phyloP scores from a whole-genome alignment of 129 eudicot species.

The Glebionis coronaria region DNA sequence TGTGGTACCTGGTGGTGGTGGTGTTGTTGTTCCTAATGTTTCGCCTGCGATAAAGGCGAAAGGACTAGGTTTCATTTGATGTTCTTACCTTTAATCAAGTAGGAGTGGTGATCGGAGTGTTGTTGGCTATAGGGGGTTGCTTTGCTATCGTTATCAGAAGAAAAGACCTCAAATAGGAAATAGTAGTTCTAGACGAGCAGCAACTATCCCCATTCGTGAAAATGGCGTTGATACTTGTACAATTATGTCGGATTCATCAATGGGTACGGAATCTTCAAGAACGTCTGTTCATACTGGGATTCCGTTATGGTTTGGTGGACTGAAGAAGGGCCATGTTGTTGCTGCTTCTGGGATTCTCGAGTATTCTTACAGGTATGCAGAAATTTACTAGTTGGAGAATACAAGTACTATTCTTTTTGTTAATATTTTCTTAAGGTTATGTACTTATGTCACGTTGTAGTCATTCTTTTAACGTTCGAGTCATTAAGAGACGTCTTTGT shows the following conservation, averaged over 20 bases:
- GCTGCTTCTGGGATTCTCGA: constrained; percentile 90
- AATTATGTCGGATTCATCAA: constrained; percentile 73
- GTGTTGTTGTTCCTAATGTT: too few species aligned
- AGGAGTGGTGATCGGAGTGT: constrained; percentile 86
- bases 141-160: constrained; percentile 69
- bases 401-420: too few species aligned
- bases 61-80: too few species aligned
- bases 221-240: constrained; percentile 89
- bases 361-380: constrained; percentile 80
- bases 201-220: constrained; percentile 67
- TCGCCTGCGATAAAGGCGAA: too few species aligned
- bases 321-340: constrained; percentile 58
- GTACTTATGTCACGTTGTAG: too few species aligned
- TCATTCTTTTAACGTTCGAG: too few species aligned
- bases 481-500: too few species aligned
- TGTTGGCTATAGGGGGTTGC: constrained; percentile 59
- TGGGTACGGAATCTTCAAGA: constrained; percentile 79
- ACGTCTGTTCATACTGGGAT: constrained; percentile 41
- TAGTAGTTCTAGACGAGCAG: constrained; percentile 87
- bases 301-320: constrained; percentile 67
- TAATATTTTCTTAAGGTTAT: too few species aligned
- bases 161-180: constrained; percentile 71
- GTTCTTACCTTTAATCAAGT: too few species aligned
- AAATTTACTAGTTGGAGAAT: not conserved
- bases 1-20: too few species aligned